Evolutionary conservation across 2,329 filamentous ascomycete genomes (phyloP).

Genomic region (Hypoxylon sp.): DNA sequence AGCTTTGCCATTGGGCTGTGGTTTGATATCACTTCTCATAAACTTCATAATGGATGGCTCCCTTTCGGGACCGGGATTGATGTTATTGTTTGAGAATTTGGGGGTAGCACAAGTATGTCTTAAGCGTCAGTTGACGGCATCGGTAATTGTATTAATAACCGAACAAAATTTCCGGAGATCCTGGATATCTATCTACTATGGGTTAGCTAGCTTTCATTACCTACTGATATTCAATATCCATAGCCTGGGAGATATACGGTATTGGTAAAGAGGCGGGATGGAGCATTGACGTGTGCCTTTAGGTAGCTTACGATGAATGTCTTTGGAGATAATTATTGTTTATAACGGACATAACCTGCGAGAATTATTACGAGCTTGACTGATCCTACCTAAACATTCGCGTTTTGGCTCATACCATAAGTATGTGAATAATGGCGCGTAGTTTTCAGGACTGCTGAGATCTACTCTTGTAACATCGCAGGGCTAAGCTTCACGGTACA

Average conservation of each 20-base stretch:
- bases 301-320: neutral
- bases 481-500: no score
- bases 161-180: neutral
- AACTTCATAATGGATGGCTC: no score
- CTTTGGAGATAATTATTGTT: slow-evolving; percentile 7
- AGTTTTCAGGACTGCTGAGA: neutral
- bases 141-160: neutral
- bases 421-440: neutral
- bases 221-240: neutral
- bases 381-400: neutral
- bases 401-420: neutral
- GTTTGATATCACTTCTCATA: no score
- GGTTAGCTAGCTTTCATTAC: no score
- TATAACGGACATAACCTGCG: neutral
- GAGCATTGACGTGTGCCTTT: neutral
- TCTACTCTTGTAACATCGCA: neutral
- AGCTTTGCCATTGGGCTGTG: neutral
- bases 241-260: neutral
- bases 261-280: slow-evolving; percentile 5
- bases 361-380: neutral
- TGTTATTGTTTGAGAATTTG: slow-evolving; percentile 4
- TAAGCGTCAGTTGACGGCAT: neutral
- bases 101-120: neutral
- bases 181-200: no score
- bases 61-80: neutral